Base-by-base conservation (phyloP, 345 rosid genomes). In the Anastatica hierochuntica region DNA sequence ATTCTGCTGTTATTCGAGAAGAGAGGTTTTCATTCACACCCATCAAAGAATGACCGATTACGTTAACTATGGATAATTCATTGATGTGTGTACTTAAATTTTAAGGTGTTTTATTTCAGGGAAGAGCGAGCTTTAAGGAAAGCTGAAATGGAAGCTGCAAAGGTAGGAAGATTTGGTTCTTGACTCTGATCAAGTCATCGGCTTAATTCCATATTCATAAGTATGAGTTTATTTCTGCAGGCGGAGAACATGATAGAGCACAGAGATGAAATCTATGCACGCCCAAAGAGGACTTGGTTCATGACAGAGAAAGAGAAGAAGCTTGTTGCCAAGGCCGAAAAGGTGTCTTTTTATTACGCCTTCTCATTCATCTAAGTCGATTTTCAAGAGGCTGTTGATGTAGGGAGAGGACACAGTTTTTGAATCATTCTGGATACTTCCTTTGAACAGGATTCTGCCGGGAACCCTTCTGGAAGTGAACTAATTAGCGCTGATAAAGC, bases 251-350 rank as follows among this genome's bases (percentile, higher is more conserved):
- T 88, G 95, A 85, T 88, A 41, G 67, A 74, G 16, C 86, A 88
- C 24, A 81, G 66, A 67, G 98, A 92, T 64, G 95, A 83, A 66
- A 92, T 92, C 54, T 83, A 63, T 64, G 58, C 95, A 24, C 97
- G 95, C 24, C 94, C 98, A 17, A 85, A 85, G 74, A 83, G 79
- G 60, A 88, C 95, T 12, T 92, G 98, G 98, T 85, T 85, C 77
- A 62, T 74, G 60, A 83, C 97, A 13, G 88, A 81, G 63, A 92
- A 77, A 76, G 87, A 92, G 78, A 92, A 92, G 77, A 85, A 69
- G 63, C 77, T 78, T 23, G 79, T 68, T 15, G 90, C 83, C 4
- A 72, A 84, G 53, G 71, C 79, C 47, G 76, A 79, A 13, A 88
- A 83, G 88, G 95, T 88, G 8, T 41, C 31, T 15, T 14, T 63